A percentile compares a stretch with the other conserved stretches of the same genome.
Conservation (phyloP, 2,329 filamentous ascomycete species). For the Apiospora marii region DNA sequence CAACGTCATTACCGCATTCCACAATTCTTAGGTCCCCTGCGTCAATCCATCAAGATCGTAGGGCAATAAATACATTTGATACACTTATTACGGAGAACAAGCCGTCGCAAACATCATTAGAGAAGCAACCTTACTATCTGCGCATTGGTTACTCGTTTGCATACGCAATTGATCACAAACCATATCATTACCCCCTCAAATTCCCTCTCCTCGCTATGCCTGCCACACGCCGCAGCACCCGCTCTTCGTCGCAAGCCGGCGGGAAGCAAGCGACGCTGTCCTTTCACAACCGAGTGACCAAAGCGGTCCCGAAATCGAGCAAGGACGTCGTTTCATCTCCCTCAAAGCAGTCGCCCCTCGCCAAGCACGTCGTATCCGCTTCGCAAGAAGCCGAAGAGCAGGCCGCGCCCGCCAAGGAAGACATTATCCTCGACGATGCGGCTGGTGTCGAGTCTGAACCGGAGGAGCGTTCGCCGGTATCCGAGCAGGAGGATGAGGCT, state of each 20-base stretch:
- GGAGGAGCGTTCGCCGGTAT: slow-evolving; percentile 39
- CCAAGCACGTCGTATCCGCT: slow-evolving; percentile 36
- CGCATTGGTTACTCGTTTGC: not conserved
- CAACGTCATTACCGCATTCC: slow-evolving; percentile 27
- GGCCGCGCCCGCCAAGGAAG: slow-evolving; percentile 35
- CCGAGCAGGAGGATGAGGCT: slow-evolving; percentile 40
- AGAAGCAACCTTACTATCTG: not conserved
- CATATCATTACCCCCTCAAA: not conserved
- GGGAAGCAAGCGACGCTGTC: slow-evolving; percentile 63
- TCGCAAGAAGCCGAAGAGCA: slow-evolving; percentile 36
- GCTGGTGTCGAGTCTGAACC: slow-evolving; percentile 31
- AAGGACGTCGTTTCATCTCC: slow-evolving; percentile 49
- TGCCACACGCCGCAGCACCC: slow-evolving; percentile 26
- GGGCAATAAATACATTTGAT: not conserved
- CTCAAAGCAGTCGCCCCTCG: slow-evolving; percentile 43
- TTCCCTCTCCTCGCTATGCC: slow-evolving; percentile 23
- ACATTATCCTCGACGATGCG: slow-evolving; percentile 29
- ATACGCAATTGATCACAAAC: not conserved
- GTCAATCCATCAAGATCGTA: slow-evolving; percentile 5
- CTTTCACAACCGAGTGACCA: slow-evolving; percentile 66
- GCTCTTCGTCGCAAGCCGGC: slow-evolving; percentile 45
- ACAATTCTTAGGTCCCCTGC: not conserved
- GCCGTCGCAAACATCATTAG: slow-evolving; percentile 1
- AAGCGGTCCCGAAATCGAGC: slow-evolving; percentile 55
- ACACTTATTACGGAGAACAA: not conserved